Conservation (phyloP, 352 stramenopile species). For the Pythium grandisporangium region DNA sequence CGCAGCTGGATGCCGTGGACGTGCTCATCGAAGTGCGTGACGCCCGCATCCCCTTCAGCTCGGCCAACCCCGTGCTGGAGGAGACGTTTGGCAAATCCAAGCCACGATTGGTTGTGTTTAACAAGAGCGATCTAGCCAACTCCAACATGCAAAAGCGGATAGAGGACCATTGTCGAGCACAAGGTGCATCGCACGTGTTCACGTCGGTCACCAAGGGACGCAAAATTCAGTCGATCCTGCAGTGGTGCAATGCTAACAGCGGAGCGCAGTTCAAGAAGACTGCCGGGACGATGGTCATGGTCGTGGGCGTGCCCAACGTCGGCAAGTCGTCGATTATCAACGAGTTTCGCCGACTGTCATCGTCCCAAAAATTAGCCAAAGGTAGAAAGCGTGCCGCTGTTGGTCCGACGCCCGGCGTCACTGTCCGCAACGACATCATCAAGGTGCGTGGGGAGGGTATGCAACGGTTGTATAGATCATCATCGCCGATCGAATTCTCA, state of each 20-base stretch:
- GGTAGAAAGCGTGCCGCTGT: conserved; percentile 76
- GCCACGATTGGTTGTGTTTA: conserved; percentile 77
- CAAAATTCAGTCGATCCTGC: conserved; percentile 61
- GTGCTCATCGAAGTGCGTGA: conserved; percentile 80
- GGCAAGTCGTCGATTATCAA: conserved; percentile 89
- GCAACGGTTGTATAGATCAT: too few species aligned
- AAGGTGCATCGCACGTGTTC: conserved; percentile 58
- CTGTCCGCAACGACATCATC: conserved; percentile 82
- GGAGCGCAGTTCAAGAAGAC: conserved; percentile 78
- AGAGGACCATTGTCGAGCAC: conserved; percentile 37
- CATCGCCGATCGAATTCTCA: too few species aligned
- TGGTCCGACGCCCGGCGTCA: conserved; percentile 77
- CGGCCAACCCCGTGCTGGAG: conserved; percentile 73
- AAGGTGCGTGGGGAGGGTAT: conserved; percentile 38
- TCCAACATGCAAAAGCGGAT: conserved; percentile 77
- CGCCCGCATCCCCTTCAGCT: conserved; percentile 77
- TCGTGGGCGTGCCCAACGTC: conserved; percentile 87
- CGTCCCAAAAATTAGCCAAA: conserved; percentile 65
- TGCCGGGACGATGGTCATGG: conserved; percentile 83
- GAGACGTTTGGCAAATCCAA: conserved; percentile 70
- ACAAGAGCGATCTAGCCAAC: conserved; percentile 84
- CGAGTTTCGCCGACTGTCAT: conserved; percentile 67
- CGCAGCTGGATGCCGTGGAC: conserved; percentile 73
- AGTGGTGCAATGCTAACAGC: conserved; percentile 73
- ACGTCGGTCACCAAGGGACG: conserved; percentile 73